Base-by-base conservation (phyloP, 164 flowering plant genomes). In the Aristolochia contorta region DNA sequence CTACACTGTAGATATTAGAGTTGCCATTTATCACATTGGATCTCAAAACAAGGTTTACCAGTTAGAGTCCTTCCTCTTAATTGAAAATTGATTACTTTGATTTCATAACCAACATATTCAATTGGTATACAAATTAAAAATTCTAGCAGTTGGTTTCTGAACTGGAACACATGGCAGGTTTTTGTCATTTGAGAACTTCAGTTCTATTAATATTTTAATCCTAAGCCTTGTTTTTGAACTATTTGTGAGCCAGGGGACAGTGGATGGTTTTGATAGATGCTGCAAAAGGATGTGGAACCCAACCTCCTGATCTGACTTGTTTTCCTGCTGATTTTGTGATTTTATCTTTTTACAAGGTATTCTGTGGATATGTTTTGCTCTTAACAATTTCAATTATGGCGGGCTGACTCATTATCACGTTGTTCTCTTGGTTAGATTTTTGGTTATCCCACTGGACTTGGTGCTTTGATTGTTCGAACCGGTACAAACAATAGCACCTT, bases 371-470 rank as follows among this genome's bases (percentile, higher is more conserved):
- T 41, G 22, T 14, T 58, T 58, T 1, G 41, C 37, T 56, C n/a
- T 56, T n/a, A 18, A 32, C n/a, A 56, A 56, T 12, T 21, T 20
- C 9, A 27, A 27, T 54, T 47, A 18, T 19, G 57, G 19, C 10
- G 23, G 32, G 18, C 10, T 53, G 21, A 32, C 49, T 5, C 0
- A 21, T 6, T 24, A 30, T 32, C 19, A 27, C 25, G n/a, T 32
- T 30, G 43, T 24, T 32, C 13, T 47, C 6, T 23, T 25, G 51
- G 47, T 23, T 62, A 93, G 97, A 69, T 93, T 54, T 90, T 93
- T 78, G 99, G 99, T 59, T 93, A 93, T 72, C 99, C 99, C 52
- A 88, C 97, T 53, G 99, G 99, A 58, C 91, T 93, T 69, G 97
- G 99, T 58, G 99, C 95, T 75, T 96, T 93, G 60, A 64, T 93